A percentile compares a stretch with the other conserved stretches of the same genome.
Conservation (phyloP, 2,329 filamentous ascomycete genomes). For the Exserohilum rostratum region DNA sequence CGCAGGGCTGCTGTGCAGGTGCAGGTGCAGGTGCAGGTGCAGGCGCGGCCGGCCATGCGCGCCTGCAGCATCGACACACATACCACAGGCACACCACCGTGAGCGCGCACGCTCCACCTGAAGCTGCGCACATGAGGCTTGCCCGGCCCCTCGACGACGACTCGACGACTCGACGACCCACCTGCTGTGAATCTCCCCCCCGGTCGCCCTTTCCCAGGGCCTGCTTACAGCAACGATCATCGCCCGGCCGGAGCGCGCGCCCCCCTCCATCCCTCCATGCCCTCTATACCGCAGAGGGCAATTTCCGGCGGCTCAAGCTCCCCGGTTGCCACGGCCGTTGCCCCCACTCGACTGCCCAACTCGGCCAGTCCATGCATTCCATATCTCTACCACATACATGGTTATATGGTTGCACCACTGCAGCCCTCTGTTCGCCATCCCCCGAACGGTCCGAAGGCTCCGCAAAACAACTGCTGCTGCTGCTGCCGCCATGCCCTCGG, state of each 20-base stretch:
- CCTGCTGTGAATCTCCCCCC: slow-evolving; percentile 13
- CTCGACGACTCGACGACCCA: background rate
- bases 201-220: slow-evolving; percentile 15
- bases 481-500: too few relatives aligned
- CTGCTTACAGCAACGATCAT: slow-evolving; percentile 24
- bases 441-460: slow-evolving; percentile 4
- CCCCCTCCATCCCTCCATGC: too few relatives aligned
- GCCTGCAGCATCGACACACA: slow-evolving; percentile 17
- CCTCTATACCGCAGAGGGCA: slow-evolving; percentile 5
- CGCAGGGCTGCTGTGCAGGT: slow-evolving; percentile 28
- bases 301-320: slow-evolving; percentile 28
- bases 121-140: background rate
- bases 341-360: slow-evolving; percentile 19
- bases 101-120: too few relatives aligned
- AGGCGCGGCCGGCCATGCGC: slow-evolving; percentile 15
- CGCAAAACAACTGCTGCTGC: background rate
- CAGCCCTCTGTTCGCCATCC: slow-evolving; percentile 18
- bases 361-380: slow-evolving; percentile 6
- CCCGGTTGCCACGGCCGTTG: slow-evolving; percentile 29
- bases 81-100: too few relatives aligned
- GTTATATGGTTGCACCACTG: slow-evolving; percentile 21
- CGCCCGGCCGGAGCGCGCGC: slow-evolving; percentile 5
- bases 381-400: slow-evolving; percentile 15
- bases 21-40: too few relatives aligned
- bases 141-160: background rate